phyloP scores from a whole-genome alignment of 2,329 filamentous ascomycete genomes.

The Escovopsis weberi region DNA sequence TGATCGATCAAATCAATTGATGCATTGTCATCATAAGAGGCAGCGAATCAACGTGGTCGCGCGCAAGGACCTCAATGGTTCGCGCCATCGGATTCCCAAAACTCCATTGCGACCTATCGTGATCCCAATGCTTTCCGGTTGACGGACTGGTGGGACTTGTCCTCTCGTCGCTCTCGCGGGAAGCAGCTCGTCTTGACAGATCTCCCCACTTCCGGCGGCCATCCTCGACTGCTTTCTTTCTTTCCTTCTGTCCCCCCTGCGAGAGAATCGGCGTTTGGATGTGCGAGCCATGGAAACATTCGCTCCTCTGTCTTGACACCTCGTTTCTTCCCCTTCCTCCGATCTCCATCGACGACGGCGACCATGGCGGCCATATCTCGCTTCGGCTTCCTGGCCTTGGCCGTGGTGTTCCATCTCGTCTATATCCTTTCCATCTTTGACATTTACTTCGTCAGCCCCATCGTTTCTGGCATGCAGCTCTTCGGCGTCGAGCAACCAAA shows the following conservation, averaged over 20 bases:
- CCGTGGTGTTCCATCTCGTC: constrained; percentile 81
- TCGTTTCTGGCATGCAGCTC: constrained; percentile 87
- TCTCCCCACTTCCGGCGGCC: too few relatives aligned
- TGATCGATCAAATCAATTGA: background rate
- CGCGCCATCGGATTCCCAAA: background rate
- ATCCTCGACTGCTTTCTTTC: background rate
- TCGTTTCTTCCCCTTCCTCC: background rate
- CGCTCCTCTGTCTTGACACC: too few relatives aligned
- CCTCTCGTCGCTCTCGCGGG: background rate
- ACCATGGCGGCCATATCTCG: constrained; percentile 46
- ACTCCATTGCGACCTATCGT: background rate
- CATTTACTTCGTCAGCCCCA: constrained; percentile 96
- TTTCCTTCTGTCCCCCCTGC: background rate
- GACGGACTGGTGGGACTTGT: background rate
- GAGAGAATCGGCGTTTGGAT: background rate
- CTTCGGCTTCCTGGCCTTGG: constrained; percentile 73
- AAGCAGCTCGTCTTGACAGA: background rate
- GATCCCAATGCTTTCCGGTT: background rate
- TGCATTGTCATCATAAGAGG: background rate
- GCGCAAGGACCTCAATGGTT: background rate
- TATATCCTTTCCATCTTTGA: constrained; percentile 97
- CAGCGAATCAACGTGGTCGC: background rate
- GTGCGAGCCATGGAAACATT: background rate
- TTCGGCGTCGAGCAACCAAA: constrained; percentile 52
- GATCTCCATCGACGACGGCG: constrained; percentile 1